Evolutionary conservation across 306 rosid genomes (phyloP), one percentile per base, ranked within the genome.

Genomic region (Cicer pinnatifidum): DNA sequence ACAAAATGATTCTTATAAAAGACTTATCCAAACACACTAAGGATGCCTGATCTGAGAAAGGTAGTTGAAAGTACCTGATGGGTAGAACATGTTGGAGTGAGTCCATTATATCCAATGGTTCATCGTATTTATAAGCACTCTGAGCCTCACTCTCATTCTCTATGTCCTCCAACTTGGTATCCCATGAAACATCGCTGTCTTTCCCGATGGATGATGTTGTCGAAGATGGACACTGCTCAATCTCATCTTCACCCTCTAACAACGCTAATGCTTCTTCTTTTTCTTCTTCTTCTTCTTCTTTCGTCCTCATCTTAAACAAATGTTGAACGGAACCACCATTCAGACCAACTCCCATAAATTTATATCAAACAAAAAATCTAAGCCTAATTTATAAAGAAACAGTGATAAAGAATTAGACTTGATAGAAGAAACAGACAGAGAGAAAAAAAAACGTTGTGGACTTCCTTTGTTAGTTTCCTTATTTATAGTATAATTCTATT

Each of bases 31-130:
- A 57, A 23, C 39, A 23, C 8, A 57, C 15, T 28, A 57, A 11
- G 6, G 6, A 15, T 12, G 75, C 15, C 10, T 66, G 51, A 70
- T 53, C 39, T 52, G 6, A 16, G 38, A 52, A 44, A 9, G 13
- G 1, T 16, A 2, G 15, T 23, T 15, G 10, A 46, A n/a, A 40
- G 63, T 62, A 91, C 93, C 97, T 86, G 67, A 83, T 44, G 35
- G 96, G 97, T 10, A 91, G 80, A 69, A 85, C 90, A 66, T 92
- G 87, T 79, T 92, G 87, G 48, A 89, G 75, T 23, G 93, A 80
- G 23, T 88, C 84, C 97, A 89, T 90, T 91, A 81, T 69, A 63
- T 90, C 81, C 19, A 90, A 43, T 40, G 98, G 80, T 0, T 77
- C 87, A 11, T 86, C 87, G 44, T 82, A 92, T 6, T 86, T 88